Evolutionary conservation across 2,329 filamentous ascomycete genomes (phyloP).

Genomic region (Alternaria angustiovoidea): DNA sequence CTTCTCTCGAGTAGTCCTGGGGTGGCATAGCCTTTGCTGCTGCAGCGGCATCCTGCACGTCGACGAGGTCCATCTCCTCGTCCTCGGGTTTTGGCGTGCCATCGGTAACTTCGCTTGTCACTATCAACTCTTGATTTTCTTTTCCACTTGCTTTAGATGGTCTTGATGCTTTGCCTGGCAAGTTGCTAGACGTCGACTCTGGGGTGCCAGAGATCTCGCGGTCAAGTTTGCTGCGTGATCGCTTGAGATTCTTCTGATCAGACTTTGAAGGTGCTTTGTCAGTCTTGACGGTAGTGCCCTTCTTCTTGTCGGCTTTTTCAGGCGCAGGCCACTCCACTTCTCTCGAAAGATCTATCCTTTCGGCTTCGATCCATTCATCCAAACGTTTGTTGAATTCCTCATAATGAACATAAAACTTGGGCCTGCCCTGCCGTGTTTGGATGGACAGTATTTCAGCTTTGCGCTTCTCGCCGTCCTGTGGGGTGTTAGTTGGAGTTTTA

Average conservation of each 20-base stretch:
- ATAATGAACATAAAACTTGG: slow-evolving; percentile 95
- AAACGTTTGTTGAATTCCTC: slow-evolving; percentile 96
- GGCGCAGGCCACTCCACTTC: slow-evolving; percentile 97
- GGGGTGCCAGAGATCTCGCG: slow-evolving; percentile 65
- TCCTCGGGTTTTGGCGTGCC: slow-evolving; percentile 61
- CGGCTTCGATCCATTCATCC: slow-evolving; percentile 86
- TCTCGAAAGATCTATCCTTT: slow-evolving; percentile 83
- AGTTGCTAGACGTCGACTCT: slow-evolving; percentile 61
- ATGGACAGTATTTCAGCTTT: slow-evolving; percentile 98
- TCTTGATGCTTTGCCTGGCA: slow-evolving; percentile 56
- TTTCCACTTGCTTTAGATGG: slow-evolving; percentile 67
- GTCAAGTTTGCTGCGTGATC: slow-evolving; percentile 56
- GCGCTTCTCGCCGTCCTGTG: slow-evolving; percentile 78
- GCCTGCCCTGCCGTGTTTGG: slow-evolving; percentile 84
- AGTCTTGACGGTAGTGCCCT: slow-evolving; percentile 63
- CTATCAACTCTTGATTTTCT: slow-evolving; percentile 63
- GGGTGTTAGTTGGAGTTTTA: slow-evolving; percentile 21
- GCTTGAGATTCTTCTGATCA: slow-evolving; percentile 57
- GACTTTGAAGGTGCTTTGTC: slow-evolving; percentile 54
- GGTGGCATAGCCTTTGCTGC: slow-evolving; percentile 61
- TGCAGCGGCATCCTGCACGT: slow-evolving; percentile 61
- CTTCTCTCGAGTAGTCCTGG: slow-evolving; percentile 75
- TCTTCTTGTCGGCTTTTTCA: slow-evolving; percentile 87
- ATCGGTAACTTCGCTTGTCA: slow-evolving; percentile 58
- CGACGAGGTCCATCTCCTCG: slow-evolving; percentile 61